A percentile compares a stretch with the other conserved stretches of the same genome.
Conservation (phyloP, 345 rosid genomes). For the Luvunga scandens region DNA sequence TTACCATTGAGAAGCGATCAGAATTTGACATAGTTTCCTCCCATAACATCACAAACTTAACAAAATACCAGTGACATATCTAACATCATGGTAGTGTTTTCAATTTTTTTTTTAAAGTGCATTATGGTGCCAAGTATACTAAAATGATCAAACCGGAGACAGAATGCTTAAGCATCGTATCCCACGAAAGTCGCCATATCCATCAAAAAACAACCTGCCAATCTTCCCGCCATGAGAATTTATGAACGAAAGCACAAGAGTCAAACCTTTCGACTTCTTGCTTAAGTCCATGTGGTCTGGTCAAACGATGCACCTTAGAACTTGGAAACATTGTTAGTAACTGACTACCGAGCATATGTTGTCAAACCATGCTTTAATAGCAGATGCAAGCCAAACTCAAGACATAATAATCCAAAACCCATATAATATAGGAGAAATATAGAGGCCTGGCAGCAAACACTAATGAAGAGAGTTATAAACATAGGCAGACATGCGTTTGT, state of each 20-base stretch:
- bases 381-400: neutral
- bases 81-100: neutral
- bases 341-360: neutral
- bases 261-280: neutral
- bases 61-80: neutral
- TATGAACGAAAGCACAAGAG: neutral
- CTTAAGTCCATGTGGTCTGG: too few relatives aligned
- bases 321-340: too few relatives aligned
- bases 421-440: too few relatives aligned
- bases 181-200: neutral
- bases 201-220: neutral
- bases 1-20: too few relatives aligned
- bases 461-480: too few relatives aligned
- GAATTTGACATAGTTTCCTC: neutral
- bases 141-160: neutral
- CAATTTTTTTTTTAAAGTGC: too few relatives aligned
- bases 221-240: too few relatives aligned
- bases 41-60: neutral
- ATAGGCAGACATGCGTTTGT: too few relatives aligned
- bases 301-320: too few relatives aligned
- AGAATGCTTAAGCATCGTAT: too few relatives aligned
- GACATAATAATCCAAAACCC: neutral
- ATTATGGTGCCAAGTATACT: neutral
- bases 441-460: too few relatives aligned
- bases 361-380: neutral